Evolutionary conservation across 331 rosid genomes (phyloP), one percentile per base, ranked within the genome.

Genomic region (Dryas integrifolia): DNA sequence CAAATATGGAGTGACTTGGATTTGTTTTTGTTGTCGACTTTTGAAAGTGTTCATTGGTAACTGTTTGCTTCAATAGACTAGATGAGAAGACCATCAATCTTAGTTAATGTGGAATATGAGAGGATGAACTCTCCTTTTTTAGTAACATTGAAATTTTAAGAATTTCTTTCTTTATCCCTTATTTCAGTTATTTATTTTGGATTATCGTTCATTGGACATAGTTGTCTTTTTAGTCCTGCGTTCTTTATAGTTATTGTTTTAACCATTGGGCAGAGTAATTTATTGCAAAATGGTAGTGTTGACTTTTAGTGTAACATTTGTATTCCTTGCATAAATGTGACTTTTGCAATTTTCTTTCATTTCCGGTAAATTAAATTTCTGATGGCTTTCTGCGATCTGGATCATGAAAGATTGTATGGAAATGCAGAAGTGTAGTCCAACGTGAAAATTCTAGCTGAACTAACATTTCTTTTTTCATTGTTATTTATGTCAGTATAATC

Each of bases 1-100:
- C 90, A 79, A 71, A 83, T 83, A 67, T 77, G 91, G 86, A 77
- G 76, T 83, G 74, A 81, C 82, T 68, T 82, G 80, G 88, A 77
- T 83, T 82, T 82, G 66, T 84, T 81, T 84, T 79, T 81, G 77
- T 56, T 82, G 79, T 84, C 69, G 57, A 80, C 77, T 77, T 82
- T 61, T 85, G 74, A 81, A 80, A 81, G 78, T 71, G 26, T 67
- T 67, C 41, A 18, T 61, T 80, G 77, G 85, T 26, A 69, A 69
- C 81, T 74, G 69, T 72, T 82, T 76, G 69, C 86, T 77, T 77
- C 66, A 18, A 72, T 81, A 81, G 83, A 72, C 77, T 84, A 67
- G 83, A 75, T 76, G 67, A 79, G 82, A 67, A 74, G 76, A 61
- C 66, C 44, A 5, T 67, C 70, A 59, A 72, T 78, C 10, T 59